Evolutionary conservation across 495 filamentous ascomycete genomes (phyloP).

Genomic region (Penicillium coprophilum): DNA sequence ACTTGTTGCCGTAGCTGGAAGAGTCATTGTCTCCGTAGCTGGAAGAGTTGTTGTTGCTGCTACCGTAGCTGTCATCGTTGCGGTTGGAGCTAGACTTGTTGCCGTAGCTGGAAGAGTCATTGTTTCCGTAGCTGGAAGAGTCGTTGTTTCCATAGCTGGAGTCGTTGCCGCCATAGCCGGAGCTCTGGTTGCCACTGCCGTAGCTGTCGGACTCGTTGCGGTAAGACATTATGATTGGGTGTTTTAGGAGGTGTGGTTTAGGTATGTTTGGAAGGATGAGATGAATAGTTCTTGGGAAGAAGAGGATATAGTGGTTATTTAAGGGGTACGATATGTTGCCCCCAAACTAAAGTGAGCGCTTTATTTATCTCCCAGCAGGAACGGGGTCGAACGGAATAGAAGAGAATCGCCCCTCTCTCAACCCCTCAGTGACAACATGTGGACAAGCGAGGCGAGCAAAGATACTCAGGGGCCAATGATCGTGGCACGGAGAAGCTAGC

Average conservation of each 20-base stretch:
- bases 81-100: background rate
- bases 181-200: constrained; percentile 10
- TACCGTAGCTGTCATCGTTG: background rate
- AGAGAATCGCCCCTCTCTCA: background rate
- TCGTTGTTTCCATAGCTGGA: background rate
- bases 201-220: constrained; percentile 12
- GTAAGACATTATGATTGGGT: constrained; percentile 5
- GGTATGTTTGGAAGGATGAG: background rate
- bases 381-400: background rate
- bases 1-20: background rate
- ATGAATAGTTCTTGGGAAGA: background rate
- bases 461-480: constrained; percentile 1
- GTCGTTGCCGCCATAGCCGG: background rate
- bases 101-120: constrained; percentile 6
- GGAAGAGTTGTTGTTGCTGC: background rate
- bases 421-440: constrained; percentile 10
- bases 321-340: background rate
- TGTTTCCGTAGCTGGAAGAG: constrained; percentile 1
- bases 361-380: constrained; percentile 4
- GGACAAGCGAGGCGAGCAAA: background rate
- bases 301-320: background rate
- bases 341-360: background rate
- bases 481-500: constrained; percentile 1
- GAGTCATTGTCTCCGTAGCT: background rate
- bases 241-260: background rate